Percentiles rank a stretch among this genome's conserved stretches.
Conservation (phyloP, 2,329 filamentous ascomycete species). For the Cryphonectria carpinicola region DNA sequence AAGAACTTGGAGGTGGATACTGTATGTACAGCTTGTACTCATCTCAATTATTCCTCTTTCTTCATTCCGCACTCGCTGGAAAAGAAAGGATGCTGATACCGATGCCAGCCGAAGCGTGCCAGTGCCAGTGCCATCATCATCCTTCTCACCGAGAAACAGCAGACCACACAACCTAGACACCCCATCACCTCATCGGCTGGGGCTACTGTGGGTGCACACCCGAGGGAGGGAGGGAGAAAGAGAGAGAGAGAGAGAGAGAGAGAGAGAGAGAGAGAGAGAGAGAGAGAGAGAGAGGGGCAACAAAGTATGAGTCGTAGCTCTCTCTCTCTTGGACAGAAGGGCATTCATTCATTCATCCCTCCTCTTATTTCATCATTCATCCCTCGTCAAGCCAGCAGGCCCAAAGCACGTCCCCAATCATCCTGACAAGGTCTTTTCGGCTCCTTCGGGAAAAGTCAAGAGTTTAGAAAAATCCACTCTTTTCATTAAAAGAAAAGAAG, state of each 20-base stretch:
- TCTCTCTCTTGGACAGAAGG: neutral
- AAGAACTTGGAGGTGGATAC: neutral
- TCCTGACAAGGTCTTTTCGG: neutral
- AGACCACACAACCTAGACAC: neutral
- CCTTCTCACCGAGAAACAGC: neutral
- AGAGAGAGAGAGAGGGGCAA: neutral
- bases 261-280: neutral
- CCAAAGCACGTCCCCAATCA: neutral
- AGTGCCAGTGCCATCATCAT: neutral
- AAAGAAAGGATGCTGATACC: constrained; percentile 2
- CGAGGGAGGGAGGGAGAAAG: neutral
- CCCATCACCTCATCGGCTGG: constrained; percentile 9
- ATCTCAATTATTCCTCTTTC: neutral
- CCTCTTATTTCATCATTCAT: neutral
- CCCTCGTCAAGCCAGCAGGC: neutral
- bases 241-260: neutral
- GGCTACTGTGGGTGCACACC: neutral
- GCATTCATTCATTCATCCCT: neutral
- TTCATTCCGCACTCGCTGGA: neutral
- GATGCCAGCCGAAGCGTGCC: constrained; percentile 8
- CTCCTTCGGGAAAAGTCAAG: constrained; percentile 3
- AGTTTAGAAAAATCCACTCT: constrained; percentile 1
- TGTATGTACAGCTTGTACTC: neutral
- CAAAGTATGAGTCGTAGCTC: neutral
- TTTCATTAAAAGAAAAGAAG: neutral